Percentiles rank a stretch among this genome's conserved stretches.
Evolutionary conservation across 345 rosid species (phyloP).

Genomic region (Eucalyptus grandis): DNA sequence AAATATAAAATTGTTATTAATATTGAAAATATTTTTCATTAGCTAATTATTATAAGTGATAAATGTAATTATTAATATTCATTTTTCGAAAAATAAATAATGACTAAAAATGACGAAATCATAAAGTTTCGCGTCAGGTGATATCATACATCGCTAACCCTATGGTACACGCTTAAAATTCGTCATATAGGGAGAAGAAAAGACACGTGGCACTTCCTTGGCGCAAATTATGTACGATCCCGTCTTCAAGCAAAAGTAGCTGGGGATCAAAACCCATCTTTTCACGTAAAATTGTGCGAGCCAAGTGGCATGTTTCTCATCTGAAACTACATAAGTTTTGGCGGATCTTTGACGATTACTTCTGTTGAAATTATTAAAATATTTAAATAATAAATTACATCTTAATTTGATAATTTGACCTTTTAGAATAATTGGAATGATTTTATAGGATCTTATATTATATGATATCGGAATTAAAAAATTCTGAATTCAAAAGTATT

Average conservation of each 20-base stretch:
- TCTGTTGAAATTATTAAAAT: neutral
- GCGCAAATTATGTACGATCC: neutral
- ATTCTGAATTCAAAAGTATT: too few species aligned
- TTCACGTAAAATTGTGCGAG: neutral
- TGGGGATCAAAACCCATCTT: neutral
- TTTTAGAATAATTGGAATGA: fast-evolving
- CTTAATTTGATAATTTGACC: too few species aligned
- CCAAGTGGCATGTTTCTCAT: neutral
- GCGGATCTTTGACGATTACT: neutral
- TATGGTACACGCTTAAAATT: neutral
- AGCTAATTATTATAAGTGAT: too few species aligned
- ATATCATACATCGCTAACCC: neutral
- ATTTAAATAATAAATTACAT: too few species aligned
- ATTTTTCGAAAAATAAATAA: too few species aligned
- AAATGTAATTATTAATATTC: too few species aligned
- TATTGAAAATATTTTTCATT: too few species aligned
- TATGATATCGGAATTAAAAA: fast-evolving
- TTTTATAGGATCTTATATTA: fast-evolving
- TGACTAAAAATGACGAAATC: neutral
- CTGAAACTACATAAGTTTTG: neutral
- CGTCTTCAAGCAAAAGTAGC: neutral
- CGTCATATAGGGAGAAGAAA: neutral
- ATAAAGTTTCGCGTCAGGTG: neutral
- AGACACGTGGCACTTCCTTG: neutral
- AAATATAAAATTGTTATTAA: too few species aligned